These are phyloP conservation scores for Trichophyton rubrum DNA, from an alignment of 2,329 filamentous ascomycete species.

Conservation along the genomic window DNA sequence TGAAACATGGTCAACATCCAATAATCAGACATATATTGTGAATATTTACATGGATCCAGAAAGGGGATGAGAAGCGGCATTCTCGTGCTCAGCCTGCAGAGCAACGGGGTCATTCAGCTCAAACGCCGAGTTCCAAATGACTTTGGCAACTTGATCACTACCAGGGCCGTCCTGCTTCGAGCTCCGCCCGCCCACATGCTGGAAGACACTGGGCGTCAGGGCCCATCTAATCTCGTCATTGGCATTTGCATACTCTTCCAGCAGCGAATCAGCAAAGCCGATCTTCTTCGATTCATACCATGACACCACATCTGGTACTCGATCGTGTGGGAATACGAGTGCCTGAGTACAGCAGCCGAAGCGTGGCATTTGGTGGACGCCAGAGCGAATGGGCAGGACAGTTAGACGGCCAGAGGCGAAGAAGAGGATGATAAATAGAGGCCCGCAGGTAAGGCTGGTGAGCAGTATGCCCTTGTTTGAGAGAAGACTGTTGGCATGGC, in stretches of 20 bases:
- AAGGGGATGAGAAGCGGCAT: neutral
- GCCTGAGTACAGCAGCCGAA: slow-evolving; percentile 9
- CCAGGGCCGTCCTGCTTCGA: slow-evolving; percentile 1
- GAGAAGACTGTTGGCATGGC: neutral
- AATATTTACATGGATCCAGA: too few species aligned
- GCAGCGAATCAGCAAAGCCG: slow-evolving; percentile 6
- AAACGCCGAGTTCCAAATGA: slow-evolving; percentile 8
- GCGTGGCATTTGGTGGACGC: slow-evolving; percentile 8
- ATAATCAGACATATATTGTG: too few species aligned
- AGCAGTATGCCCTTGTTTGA: slow-evolving; percentile 2
- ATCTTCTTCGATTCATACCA: slow-evolving; percentile 8
- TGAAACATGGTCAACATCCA: too few species aligned
- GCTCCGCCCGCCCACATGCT: slow-evolving; percentile 7
- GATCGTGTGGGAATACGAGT: slow-evolving; percentile 8
- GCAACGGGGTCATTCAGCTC: slow-evolving; percentile 9
- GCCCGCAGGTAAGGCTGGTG: slow-evolving; percentile 4
- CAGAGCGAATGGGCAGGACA: slow-evolving; percentile 5
- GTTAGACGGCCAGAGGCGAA: slow-evolving; percentile 2
- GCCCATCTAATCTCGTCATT: slow-evolving; percentile 10
- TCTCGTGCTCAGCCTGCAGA: slow-evolving; percentile 7
- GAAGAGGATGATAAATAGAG: slow-evolving; percentile 7
- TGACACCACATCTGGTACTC: slow-evolving; percentile 5
- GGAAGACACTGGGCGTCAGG: slow-evolving; percentile 8
- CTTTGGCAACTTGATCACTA: slow-evolving; percentile 4
- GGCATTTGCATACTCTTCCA: slow-evolving; percentile 8